phyloP scores from a whole-genome alignment of 768 basidiomycete species.

The Leccinum disarticulatum region DNA sequence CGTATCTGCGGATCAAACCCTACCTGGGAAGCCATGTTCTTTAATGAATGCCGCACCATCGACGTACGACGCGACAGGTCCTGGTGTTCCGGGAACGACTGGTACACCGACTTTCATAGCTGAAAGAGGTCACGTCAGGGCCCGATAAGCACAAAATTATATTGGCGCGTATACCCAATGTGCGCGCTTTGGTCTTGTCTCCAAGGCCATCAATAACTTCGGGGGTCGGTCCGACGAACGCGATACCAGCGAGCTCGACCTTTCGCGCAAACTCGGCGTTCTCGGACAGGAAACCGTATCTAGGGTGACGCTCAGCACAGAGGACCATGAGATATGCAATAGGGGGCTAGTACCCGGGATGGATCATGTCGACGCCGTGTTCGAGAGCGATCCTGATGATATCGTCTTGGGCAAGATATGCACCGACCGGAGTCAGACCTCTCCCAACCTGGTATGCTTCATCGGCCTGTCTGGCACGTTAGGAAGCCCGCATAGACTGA shows the following conservation, averaged over 20 bases:
- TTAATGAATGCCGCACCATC: conserved; percentile 89
- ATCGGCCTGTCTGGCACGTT: conserved; percentile 64
- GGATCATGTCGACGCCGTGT: conserved; percentile 99
- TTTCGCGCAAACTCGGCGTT: conserved; percentile 97
- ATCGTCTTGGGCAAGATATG: conserved; percentile 96
- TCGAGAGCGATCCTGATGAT: conserved; percentile 96
- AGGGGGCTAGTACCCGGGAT: conserved; percentile 73
- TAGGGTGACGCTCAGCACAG: conserved; percentile 31
- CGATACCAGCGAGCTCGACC: conserved; percentile 95
- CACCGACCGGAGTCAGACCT: conserved; percentile 92
- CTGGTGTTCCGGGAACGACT: conserved; percentile 98
- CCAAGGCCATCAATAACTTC: conserved; percentile 97
- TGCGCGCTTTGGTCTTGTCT: conserved; percentile 97
- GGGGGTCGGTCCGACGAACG: conserved; percentile 94
- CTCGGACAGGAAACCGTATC: conserved; percentile 97
- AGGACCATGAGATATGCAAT: not conserved
- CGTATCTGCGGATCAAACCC: conserved; percentile 12
- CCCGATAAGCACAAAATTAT: not conserved
- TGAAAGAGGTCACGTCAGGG: conserved; percentile 29
- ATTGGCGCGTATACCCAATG: conserved; percentile 56
- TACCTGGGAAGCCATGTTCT: conserved; percentile 93
- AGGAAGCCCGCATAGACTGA: conserved; percentile 30
- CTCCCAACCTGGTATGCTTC: conserved; percentile 98
- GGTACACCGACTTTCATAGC: conserved; percentile 92
- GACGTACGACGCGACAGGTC: conserved; percentile 76